Evolutionary conservation across 768 basidiomycete species (phyloP).

Genomic region (Termitomyces sp.): DNA sequence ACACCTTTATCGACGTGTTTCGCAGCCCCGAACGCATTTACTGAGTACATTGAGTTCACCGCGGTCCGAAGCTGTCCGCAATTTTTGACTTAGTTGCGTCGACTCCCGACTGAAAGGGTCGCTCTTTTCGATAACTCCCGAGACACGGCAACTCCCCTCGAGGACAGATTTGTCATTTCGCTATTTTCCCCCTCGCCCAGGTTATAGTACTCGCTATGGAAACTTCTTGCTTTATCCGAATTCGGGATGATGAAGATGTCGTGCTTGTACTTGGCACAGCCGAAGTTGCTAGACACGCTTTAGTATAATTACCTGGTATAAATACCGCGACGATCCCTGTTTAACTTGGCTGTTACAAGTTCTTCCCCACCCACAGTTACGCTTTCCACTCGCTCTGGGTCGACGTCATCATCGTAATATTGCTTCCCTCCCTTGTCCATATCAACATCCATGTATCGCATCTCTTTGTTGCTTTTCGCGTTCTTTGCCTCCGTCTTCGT

Average conservation of each 20-base stretch:
- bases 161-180: not conserved
- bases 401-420: constrained; percentile 5
- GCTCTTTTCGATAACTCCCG: constrained; percentile 1
- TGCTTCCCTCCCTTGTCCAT: constrained; percentile 8
- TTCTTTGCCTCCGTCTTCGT: constrained; percentile 38
- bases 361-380: constrained; percentile 12
- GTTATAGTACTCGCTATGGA: constrained; percentile 4
- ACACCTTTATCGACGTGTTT: constrained; percentile 14
- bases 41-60: constrained; percentile 14
- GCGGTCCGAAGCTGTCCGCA: too few relatives aligned
- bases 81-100: too few relatives aligned
- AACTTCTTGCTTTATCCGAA: constrained; percentile 9
- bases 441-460: constrained; percentile 30
- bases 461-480: constrained; percentile 28
- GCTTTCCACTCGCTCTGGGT: not conserved
- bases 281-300: constrained; percentile 12
- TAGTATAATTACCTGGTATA: constrained; percentile 15
- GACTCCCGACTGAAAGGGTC: constrained; percentile 9
- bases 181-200: not conserved
- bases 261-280: constrained; percentile 5
- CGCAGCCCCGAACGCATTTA: constrained; percentile 6
- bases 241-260: constrained; percentile 12
- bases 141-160: not conserved
- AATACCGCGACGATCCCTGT: constrained; percentile 15
- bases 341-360: constrained; percentile 15